Conservation (phyloP, 139 green algal species). For the Asterochloris sp. region DNA sequence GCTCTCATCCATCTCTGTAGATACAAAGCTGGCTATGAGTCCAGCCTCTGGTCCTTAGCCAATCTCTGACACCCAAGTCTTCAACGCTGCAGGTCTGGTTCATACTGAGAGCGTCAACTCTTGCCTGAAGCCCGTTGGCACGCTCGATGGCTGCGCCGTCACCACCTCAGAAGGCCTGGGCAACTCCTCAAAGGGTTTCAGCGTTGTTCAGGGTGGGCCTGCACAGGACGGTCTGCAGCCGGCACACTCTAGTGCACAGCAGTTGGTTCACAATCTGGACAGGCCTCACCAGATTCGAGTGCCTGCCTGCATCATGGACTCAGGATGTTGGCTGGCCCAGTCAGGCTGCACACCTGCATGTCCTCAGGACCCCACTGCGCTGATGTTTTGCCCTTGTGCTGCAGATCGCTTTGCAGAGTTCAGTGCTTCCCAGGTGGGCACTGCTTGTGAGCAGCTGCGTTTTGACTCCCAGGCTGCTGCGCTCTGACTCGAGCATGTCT, state of each 20-base stretch:
- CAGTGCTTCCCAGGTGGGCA: background rate
- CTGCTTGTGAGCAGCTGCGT: background rate
- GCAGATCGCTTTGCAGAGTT: constrained; percentile 10
- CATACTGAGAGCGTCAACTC: constrained; percentile 58
- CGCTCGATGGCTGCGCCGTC: constrained; percentile 39
- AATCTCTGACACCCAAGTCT: background rate
- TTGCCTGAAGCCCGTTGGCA: constrained; percentile 60
- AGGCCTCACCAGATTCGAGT: background rate
- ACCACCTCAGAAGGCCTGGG: constrained; percentile 62
- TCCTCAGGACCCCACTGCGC: background rate
- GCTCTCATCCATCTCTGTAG: background rate
- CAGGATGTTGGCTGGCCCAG: background rate
- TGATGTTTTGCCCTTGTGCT: background rate
- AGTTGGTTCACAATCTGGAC: background rate
- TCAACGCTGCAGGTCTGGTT: constrained; percentile 9
- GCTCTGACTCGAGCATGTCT: too few relatives aligned
- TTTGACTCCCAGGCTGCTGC: background rate
- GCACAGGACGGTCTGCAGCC: background rate
- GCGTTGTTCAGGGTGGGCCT: constrained; percentile 37
- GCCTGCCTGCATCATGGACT: background rate
- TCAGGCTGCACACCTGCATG: background rate
- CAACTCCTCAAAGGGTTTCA: constrained; percentile 32
- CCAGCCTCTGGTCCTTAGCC: background rate
- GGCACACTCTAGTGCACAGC: background rate
- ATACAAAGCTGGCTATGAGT: background rate